Percentiles rank a stretch among this genome's conserved stretches.
phyloP scores from a whole-genome alignment of 768 basidiomycete genomes.

The Pleurotus tuoliensis region DNA sequence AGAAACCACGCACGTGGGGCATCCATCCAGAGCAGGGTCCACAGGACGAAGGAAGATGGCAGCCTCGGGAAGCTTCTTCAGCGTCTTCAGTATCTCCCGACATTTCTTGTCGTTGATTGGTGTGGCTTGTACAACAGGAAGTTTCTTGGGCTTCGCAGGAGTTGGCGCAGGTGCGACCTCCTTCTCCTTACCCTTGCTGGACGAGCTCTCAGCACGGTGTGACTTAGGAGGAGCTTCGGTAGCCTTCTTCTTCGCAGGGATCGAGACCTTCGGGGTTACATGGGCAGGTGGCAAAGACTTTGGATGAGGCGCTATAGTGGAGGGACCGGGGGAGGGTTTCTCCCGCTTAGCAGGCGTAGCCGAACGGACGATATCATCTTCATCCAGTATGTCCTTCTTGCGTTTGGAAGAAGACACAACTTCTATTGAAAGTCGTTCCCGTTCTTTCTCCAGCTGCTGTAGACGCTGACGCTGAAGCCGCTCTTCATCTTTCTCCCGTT shows the following conservation, averaged over 20 bases:
- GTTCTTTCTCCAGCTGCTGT: constrained; percentile 36
- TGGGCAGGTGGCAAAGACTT: constrained; percentile 16
- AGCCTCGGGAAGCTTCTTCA: constrained; percentile 63
- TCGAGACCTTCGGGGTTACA: constrained; percentile 20
- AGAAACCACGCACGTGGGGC: constrained; percentile 71
- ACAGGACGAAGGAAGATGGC: constrained; percentile 79
- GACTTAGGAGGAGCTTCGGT: constrained; percentile 40
- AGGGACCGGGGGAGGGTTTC: constrained; percentile 37
- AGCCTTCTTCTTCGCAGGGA: constrained; percentile 15
- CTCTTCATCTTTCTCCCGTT: constrained; percentile 55
- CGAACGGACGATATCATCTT: constrained; percentile 62
- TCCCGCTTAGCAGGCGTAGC: constrained; percentile 63
- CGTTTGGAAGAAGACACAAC: constrained; percentile 13
- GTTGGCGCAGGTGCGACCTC: constrained; percentile 35
- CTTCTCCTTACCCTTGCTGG: constrained; percentile 74
- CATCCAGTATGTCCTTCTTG: constrained; percentile 25
- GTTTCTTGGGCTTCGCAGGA: constrained; percentile 37
- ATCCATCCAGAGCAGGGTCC: constrained; percentile 78
- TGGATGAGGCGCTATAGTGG: constrained; percentile 18
- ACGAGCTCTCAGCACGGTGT: constrained; percentile 28
- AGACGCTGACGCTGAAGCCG: constrained; percentile 40
- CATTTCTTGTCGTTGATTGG: constrained; percentile 84
- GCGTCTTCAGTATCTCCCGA: constrained; percentile 58
- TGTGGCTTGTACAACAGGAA: constrained; percentile 31
- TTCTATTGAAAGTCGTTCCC: constrained; percentile 45